Base-by-base conservation (phyloP, 768 basidiomycete genomes). In the Lepiota brunneoincarnata region DNA sequence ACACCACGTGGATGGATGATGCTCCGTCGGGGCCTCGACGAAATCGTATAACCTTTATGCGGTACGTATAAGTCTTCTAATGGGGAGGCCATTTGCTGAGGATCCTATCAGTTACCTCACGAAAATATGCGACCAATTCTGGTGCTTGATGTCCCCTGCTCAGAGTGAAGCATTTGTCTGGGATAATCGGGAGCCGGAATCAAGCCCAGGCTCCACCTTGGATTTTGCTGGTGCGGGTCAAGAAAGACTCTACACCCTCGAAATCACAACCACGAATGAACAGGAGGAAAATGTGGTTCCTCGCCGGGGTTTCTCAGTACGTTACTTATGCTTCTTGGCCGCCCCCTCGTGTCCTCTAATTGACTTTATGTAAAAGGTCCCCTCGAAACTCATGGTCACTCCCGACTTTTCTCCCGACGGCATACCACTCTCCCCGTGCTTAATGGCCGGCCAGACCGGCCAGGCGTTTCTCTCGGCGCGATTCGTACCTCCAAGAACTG, bases 31-130 rank as follows among this genome's bases (percentile, higher is more conserved):
- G 79, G 3, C 73, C 80, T 44, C 61, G 70, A 24, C 73, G 77
- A 2, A 86, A 84, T 65, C 72, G 84, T 4, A 69, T 78, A 2
- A 81, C 82, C 0, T 86, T 86, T 58, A 84, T 86, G 81, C 67
- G 83, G 84, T 80, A 64, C 36, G 66, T 53, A 5, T 40, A 14
- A 23, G n/a, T n/a, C n/a, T 15, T 5, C 24, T 11, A n/a, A 18
- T 12, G 34, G 34, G 3, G 17, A 31, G n/a, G n/a, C n/a, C 6
- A 38, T 23, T 15, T 34, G 17, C 17, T 24, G 21, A 9, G 10
- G 20, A 9, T 6, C 41, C 26, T 18, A 14, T 18, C 34, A 85
- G 84, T 43, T 86, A 86, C 58, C 75, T 86, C 10, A 82, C 74
- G 1, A 82, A 82, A 64, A 71, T 85, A 36, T 68, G 76, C 14